phyloP scores from a whole-genome alignment of 2,329 filamentous ascomycete genomes.

The Diaporthe citrichinensis region DNA sequence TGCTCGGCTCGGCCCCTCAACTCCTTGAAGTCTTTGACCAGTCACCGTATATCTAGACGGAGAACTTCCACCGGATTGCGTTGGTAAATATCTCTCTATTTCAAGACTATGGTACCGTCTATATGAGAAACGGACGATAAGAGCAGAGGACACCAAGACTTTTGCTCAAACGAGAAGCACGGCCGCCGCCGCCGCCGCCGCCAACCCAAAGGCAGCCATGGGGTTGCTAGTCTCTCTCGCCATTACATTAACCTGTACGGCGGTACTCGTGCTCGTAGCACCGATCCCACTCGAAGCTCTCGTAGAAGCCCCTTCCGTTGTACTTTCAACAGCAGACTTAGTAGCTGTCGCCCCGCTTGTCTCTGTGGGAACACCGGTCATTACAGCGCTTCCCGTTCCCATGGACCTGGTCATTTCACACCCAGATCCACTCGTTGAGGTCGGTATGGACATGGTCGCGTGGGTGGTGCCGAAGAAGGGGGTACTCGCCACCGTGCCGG shows the following conservation, averaged over 20 bases:
- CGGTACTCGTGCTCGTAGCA: too few relatives aligned
- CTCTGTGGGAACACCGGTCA: background rate
- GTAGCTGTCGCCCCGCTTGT: background rate
- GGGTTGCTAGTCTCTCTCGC: background rate
- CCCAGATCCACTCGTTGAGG: background rate
- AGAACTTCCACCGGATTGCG: background rate
- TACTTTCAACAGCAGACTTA: background rate
- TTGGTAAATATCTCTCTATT: background rate
- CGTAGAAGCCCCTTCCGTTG: background rate
- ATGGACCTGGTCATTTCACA: background rate
- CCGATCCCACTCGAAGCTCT: background rate
- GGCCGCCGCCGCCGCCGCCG: background rate
- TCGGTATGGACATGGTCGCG: background rate
- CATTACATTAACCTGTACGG: background rate
- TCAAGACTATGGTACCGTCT: background rate
- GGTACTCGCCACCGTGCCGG: background rate
- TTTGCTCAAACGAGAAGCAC: background rate
- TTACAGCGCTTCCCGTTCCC: background rate
- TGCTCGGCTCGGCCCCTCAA: background rate
- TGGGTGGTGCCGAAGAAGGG: background rate
- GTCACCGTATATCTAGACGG: background rate
- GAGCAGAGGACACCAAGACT: background rate
- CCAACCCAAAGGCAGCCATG: background rate
- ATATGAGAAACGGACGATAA: background rate
- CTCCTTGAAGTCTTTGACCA: background rate